Evolutionary conservation across 192 early-diverging fungal species (phyloP).

Genomic region (Glomus cerebriforme): DNA sequence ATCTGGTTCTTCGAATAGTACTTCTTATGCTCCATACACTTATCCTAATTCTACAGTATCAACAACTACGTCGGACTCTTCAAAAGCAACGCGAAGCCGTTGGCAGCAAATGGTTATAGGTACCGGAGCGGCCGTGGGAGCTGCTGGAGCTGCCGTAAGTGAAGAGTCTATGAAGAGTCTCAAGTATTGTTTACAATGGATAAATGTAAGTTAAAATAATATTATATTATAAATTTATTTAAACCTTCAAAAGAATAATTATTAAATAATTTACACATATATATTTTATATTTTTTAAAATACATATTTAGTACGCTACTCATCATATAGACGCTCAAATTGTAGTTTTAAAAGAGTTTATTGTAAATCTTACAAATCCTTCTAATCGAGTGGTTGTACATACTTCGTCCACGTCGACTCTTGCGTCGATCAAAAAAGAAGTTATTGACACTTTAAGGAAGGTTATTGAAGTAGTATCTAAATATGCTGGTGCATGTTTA

Average conservation of each 20-base stretch:
- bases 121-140: constrained; percentile 60
- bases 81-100: constrained; percentile 24
- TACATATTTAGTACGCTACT: constrained; percentile 65
- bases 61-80: not conserved
- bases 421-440: constrained; percentile 73
- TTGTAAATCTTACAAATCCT: constrained; percentile 49
- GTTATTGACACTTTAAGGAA: constrained; percentile 81
- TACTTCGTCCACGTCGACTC: constrained; percentile 40
- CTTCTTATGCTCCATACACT: constrained; percentile 8
- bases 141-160: constrained; percentile 77
- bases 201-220: constrained; percentile 50
- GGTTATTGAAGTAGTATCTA: constrained; percentile 84
- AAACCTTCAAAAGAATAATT: too few species aligned
- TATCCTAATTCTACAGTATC: constrained; percentile 21
- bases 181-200: constrained; percentile 87
- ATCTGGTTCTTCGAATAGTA: constrained; percentile 13
- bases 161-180: constrained; percentile 88
- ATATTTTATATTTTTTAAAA: not conserved
- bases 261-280: not conserved
- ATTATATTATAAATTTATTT: not conserved
- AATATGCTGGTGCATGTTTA: constrained; percentile 82
- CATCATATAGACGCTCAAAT: constrained; percentile 74
- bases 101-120: constrained; percentile 68
- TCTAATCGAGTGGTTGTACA: constrained; percentile 35
- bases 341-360: constrained; percentile 55